Evolutionary conservation across 2,329 filamentous ascomycete genomes (phyloP).

Genomic region (Thelonectria blattea): DNA sequence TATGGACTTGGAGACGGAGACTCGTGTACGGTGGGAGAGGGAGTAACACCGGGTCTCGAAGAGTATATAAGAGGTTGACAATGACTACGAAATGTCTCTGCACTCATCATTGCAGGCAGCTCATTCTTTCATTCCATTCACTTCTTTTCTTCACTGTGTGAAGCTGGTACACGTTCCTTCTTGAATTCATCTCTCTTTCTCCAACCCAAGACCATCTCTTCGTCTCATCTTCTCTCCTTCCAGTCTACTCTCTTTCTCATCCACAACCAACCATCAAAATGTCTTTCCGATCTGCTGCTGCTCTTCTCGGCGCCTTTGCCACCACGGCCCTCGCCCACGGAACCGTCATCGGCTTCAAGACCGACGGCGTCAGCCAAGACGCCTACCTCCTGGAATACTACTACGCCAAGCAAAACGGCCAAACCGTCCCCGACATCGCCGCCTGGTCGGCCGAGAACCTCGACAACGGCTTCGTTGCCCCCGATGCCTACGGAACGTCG

Average conservation of each 20-base stretch:
- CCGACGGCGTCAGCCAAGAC: conserved; percentile 27
- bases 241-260: too few species aligned
- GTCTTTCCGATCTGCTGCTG: conserved; percentile 31
- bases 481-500: conserved; percentile 44
- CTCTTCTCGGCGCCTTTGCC: conserved; percentile 33
- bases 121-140: conserved; percentile 17
- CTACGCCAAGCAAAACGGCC: conserved; percentile 31
- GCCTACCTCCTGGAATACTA: conserved; percentile 33
- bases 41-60: neutral
- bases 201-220: conserved; percentile 3
- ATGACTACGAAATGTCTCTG: neutral
- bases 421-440: conserved; percentile 27
- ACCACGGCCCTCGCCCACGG: conserved; percentile 32
- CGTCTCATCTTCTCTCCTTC: neutral
- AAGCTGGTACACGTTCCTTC: conserved; percentile 35
- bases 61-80: conserved; percentile 24
- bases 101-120: conserved; percentile 29
- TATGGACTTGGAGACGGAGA: neutral
- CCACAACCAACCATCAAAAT: conserved; percentile 29
- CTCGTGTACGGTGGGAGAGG: neutral
- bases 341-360: conserved; percentile 34
- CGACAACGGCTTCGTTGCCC: conserved; percentile 59
- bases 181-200: conserved; percentile 7
- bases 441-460: conserved; percentile 53
- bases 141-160: conserved; percentile 40